A percentile compares a stretch with the other conserved stretches of the same genome.
These are phyloP conservation scores for Lasiodiplodia theobromae DNA, from an alignment of 2,329 filamentous ascomycete species.

Conservation along the genomic window DNA sequence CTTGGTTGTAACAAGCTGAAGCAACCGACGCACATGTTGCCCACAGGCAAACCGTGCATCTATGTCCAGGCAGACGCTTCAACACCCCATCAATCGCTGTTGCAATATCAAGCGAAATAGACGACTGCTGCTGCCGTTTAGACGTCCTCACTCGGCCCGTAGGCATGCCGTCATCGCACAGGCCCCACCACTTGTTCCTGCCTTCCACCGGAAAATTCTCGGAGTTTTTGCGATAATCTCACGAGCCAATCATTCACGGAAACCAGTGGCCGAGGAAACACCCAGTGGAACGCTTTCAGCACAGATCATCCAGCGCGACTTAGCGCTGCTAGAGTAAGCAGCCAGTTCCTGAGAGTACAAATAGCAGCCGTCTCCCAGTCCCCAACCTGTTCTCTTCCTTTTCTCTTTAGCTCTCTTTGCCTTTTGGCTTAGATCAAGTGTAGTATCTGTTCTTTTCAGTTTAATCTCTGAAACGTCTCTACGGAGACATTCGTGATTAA, in stretches of 20 bases:
- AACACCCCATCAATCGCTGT: too few species aligned
- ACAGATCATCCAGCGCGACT: too few species aligned
- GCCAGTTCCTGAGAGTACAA: background rate
- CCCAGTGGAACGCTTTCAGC: too few species aligned
- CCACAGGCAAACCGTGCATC: too few species aligned
- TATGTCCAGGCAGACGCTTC: too few species aligned
- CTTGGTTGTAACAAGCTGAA: background rate
- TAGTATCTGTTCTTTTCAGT: constrained; percentile 30
- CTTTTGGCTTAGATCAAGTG: constrained; percentile 27
- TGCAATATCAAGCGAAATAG: too few species aligned
- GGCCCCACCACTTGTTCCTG: background rate
- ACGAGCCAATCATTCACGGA: background rate
- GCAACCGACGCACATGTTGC: too few species aligned
- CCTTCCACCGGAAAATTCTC: background rate
- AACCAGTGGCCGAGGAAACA: background rate
- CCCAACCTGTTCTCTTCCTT: background rate
- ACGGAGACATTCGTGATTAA: constrained; percentile 23
- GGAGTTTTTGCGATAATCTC: background rate
- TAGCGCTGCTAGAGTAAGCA: background rate
- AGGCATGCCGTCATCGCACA: constrained; percentile 13
- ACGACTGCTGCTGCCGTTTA: too few species aligned
- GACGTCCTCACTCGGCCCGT: background rate
- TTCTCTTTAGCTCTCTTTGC: constrained; percentile 27
- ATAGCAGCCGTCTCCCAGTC: background rate
- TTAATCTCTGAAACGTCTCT: constrained; percentile 24